Evolutionary conservation across 2,329 filamentous ascomycete species (phyloP), one percentile per base, ranked within the genome.

Genomic region (Venturia aucupariae): DNA sequence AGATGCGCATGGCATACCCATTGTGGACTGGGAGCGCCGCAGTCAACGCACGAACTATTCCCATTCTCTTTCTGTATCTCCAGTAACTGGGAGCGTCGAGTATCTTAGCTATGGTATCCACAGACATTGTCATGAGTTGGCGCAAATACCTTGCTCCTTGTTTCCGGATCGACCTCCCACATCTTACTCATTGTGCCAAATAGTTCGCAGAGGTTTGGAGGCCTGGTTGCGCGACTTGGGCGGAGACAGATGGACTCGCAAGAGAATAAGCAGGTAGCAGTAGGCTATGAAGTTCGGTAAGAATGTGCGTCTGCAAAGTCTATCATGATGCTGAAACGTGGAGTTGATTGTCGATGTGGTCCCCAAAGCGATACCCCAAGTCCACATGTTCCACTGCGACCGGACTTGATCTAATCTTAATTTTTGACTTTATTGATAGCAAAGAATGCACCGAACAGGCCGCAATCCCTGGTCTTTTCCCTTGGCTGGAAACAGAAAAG

Each of bases 111-210:
- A 57, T 35, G 6, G 30, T 35, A 4, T 57, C 27, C 30, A 8
- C 15, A n/a, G 32, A 54, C 17, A 30, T 11, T 22, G 10, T 8
- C 8, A 35, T 8, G 6, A 32, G 42, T 24, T 13, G 59, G 13
- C 39, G 24, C 38, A 66, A 74, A 71, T 79, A 95, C 92, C 86
- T 97, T 97, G 74, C 89, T 91, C 78, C 91, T 86, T 67, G 93
- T 97, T 82, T 97, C 93, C 60, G 94, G 94, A 78, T 99, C 94
- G 69, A 99, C 92, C 80, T 99, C 94, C 94, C 94, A 99, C 89
- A 96, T 93, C 79, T 60, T 64, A 13, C 59, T 60, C 38, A 42
- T 44, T 11, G 51, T 57, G 22, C 2, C 30, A 32, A 10, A 17
- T 22, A 4, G 6, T 15, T 57, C 30, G 51, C 30, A 22, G 13